A percentile compares a stretch with the other conserved stretches of the same genome.
Evolutionary conservation across 2,329 filamentous ascomycete genomes (phyloP).

Genomic region (Colletotrichum sp.): DNA sequence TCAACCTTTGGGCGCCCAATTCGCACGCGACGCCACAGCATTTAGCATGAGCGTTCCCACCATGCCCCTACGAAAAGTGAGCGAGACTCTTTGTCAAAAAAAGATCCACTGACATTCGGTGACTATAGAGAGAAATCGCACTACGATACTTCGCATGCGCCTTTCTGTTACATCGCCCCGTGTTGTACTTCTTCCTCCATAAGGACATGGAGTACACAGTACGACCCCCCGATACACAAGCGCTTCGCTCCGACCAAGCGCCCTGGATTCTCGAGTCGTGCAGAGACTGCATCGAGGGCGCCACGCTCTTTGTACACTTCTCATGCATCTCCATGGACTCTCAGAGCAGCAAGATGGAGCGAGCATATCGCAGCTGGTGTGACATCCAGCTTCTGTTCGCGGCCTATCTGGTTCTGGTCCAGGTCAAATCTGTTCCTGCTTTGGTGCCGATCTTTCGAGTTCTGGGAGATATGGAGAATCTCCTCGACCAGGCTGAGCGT

Average conservation of each 20-base stretch:
- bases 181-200: constrained; percentile 12
- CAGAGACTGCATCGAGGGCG: constrained; percentile 2
- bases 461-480: not conserved
- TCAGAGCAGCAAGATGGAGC: not conserved
- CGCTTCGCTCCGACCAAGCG: not conserved
- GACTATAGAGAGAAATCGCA: constrained; percentile 3
- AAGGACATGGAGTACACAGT: constrained; percentile 8
- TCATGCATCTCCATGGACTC: not conserved
- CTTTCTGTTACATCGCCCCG: constrained; percentile 9
- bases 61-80: not conserved
- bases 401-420: not conserved
- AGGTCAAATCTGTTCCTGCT: not conserved
- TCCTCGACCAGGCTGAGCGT: not conserved
- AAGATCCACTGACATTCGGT: too few species aligned
- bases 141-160: constrained; percentile 8
- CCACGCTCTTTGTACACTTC: not conserved
- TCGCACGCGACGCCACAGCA: not conserved
- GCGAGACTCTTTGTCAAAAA: not conserved
- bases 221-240: not conserved
- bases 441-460: not conserved
- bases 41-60: not conserved
- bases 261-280: constrained; percentile 11
- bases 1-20: not conserved
- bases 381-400: constrained; percentile 1
- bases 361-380: constrained; percentile 1